Percentiles rank a stretch among this genome's conserved stretches.
Conservation (phyloP, 1,139 yeast species). For the Kodamaea alishanica region DNA sequence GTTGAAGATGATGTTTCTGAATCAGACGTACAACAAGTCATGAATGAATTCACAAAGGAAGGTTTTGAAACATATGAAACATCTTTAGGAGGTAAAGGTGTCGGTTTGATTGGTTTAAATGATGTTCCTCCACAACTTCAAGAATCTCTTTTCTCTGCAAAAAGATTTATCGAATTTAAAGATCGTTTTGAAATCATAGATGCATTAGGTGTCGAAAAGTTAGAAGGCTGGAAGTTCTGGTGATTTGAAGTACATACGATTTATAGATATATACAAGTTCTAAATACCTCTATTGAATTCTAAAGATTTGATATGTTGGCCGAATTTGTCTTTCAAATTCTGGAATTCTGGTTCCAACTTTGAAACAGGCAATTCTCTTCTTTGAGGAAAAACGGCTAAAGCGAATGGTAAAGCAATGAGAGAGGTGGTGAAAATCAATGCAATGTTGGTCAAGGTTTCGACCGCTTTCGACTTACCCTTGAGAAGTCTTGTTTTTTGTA, state of each 20-base stretch:
- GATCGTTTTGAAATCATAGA: slow-evolving; percentile 47
- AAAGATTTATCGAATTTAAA: slow-evolving; percentile 33
- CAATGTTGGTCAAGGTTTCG: slow-evolving; percentile 72
- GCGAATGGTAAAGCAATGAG: slow-evolving; percentile 91
- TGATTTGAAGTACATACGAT: slow-evolving; percentile 15
- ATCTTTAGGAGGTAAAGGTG: slow-evolving; percentile 87
- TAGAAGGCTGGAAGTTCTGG: slow-evolving; percentile 62
- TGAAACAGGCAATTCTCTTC: slow-evolving; percentile 55
- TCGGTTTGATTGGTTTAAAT: slow-evolving; percentile 44
- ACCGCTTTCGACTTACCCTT: slow-evolving; percentile 62
- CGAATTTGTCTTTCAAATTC: slow-evolving; percentile 57
- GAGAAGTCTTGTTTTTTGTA: slow-evolving; percentile 63
- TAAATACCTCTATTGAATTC: slow-evolving; percentile 92
- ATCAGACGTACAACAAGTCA: slow-evolving; percentile 28
- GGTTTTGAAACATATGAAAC: slow-evolving; percentile 83
- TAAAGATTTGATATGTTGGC: slow-evolving; percentile 56
- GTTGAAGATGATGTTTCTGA: slow-evolving; percentile 49
- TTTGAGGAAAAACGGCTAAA: slow-evolving; percentile 90
- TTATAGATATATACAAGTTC: slow-evolving; percentile 2
- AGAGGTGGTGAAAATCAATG: slow-evolving; percentile 79
- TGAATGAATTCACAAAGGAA: slow-evolving; percentile 33
- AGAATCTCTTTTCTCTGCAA: slow-evolving; percentile 26
- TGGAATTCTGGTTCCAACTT: slow-evolving; percentile 64
- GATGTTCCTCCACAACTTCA: slow-evolving; percentile 14
- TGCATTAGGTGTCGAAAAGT: slow-evolving; percentile 39